Evolutionary conservation across 495 filamentous ascomycete genomes (phyloP).

Genomic region (Platismatia glauca): DNA sequence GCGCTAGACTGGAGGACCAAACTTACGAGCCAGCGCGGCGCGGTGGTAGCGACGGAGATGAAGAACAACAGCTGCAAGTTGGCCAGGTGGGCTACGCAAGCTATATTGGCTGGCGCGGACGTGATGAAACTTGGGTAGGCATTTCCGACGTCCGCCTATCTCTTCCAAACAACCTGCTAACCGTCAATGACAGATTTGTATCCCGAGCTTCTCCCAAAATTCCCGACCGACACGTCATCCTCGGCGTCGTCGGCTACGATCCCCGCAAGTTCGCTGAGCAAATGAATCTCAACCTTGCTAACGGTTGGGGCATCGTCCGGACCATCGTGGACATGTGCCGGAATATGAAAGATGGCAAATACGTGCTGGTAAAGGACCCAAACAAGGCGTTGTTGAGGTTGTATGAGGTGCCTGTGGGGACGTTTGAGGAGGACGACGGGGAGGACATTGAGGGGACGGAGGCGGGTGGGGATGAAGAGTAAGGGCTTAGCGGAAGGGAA

Average conservation of each 20-base stretch:
- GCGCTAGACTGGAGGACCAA: constrained; percentile 95
- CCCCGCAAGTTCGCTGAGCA: constrained; percentile 91
- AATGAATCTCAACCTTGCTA: constrained; percentile 93
- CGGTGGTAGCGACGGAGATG: constrained; percentile 98
- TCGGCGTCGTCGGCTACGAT: constrained; percentile 95
- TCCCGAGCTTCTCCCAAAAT: constrained; percentile 85
- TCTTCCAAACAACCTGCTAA: constrained; percentile 20
- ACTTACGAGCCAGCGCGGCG: constrained; percentile 84
- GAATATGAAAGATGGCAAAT: constrained; percentile 49
- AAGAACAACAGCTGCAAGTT: constrained; percentile 99
- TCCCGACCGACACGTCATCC: constrained; percentile 82
- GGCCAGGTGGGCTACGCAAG: constrained; percentile 92
- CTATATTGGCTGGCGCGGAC: constrained; percentile 89
- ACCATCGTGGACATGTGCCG: constrained; percentile 85
- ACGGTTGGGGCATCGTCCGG: constrained; percentile 98
- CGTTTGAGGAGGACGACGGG: constrained; percentile 72
- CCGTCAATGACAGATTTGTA: constrained; percentile 57
- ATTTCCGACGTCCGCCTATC: not conserved
- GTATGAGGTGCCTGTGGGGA: constrained; percentile 79
- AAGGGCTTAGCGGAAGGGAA: not conserved
- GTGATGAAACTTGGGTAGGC: constrained; percentile 91
- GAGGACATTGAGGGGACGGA: constrained; percentile 35
- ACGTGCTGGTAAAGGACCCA: constrained; percentile 74
- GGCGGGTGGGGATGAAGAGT: constrained; percentile 39
- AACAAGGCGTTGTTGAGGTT: constrained; percentile 89